Evolutionary conservation across 352 stramenopile species (phyloP).

Genomic region (Aphanomyces astaci): DNA sequence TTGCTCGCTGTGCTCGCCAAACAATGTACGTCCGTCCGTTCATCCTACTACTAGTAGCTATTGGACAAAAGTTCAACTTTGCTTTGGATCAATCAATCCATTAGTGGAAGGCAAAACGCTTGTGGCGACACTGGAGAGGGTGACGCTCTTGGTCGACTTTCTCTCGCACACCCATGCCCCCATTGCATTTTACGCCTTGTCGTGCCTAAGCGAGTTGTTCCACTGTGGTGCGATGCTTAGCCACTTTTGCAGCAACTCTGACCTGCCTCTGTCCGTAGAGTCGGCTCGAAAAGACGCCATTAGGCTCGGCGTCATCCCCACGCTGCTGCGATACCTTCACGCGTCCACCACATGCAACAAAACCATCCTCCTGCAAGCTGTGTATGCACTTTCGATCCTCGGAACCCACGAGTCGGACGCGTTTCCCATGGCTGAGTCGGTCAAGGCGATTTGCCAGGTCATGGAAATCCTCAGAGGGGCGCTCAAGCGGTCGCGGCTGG

Average conservation of each 20-base stretch:
- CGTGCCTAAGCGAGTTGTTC: slow-evolving; percentile 14
- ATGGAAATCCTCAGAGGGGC: slow-evolving; percentile 20
- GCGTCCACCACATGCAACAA: slow-evolving; percentile 17
- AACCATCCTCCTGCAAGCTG: slow-evolving; percentile 16
- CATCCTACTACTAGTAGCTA: too few relatives aligned
- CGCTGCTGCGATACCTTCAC: slow-evolving; percentile 1
- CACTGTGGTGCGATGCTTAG: not conserved
- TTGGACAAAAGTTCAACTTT: too few relatives aligned
- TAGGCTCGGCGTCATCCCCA: not conserved
- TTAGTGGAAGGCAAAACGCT: slow-evolving; percentile 12
- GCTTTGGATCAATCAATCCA: not conserved
- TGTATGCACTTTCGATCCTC: slow-evolving; percentile 17
- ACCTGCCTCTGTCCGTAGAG: not conserved
- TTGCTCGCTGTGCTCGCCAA: slow-evolving; percentile 7
- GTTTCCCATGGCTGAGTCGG: slow-evolving; percentile 18
- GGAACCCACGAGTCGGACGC: slow-evolving; percentile 11
- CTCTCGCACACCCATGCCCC: not conserved
- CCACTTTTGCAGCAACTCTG: too few relatives aligned
- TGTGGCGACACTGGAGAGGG: not conserved
- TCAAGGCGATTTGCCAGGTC: slow-evolving; percentile 12
- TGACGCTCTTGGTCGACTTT: slow-evolving; percentile 6
- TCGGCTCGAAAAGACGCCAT: slow-evolving; percentile 14
- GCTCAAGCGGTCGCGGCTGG: slow-evolving; percentile 17
- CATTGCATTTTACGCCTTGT: slow-evolving; percentile 14
- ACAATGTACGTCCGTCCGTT: slow-evolving; percentile 2